phyloP scores from a whole-genome alignment of 164 flowering plant genomes.

The Dillenia turbinata region DNA sequence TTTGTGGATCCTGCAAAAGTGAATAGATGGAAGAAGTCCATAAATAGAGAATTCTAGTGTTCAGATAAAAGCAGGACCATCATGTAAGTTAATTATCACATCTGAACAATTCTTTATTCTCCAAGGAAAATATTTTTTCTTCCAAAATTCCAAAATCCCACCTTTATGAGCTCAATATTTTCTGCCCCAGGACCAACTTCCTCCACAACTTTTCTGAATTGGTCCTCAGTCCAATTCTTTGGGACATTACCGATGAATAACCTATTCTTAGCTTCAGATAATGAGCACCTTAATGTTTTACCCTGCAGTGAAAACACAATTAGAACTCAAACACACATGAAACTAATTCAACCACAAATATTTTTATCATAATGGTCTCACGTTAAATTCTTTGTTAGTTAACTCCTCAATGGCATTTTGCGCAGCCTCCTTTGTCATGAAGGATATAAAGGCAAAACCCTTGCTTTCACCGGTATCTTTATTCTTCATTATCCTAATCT shows the following conservation, averaged over 20 bases:
- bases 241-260: slow-evolving; percentile 97
- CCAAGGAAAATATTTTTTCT: neutral
- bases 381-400: slow-evolving; percentile 79
- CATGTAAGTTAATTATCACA: neutral
- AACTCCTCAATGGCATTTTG: slow-evolving; percentile 83
- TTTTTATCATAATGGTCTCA: slow-evolving; percentile 14
- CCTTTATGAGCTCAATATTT: slow-evolving; percentile 88
- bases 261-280: slow-evolving; percentile 83
- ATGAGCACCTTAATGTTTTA: slow-evolving; percentile 76
- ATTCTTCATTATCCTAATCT: slow-evolving; percentile 78
- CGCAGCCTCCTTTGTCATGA: slow-evolving; percentile 66
- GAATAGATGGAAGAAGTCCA: slow-evolving; percentile 6
- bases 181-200: slow-evolving; percentile 89
- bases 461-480: slow-evolving; percentile 81
- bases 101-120: neutral
- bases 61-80: too few relatives aligned
- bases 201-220: slow-evolving; percentile 64
- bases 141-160: slow-evolving; percentile 14
- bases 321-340: neutral
- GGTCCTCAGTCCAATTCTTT: slow-evolving; percentile 80
- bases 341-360: neutral
- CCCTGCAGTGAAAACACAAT: slow-evolving; percentile 50
- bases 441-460: slow-evolving; percentile 88
- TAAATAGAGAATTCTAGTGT: neutral
- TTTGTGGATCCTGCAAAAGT: slow-evolving; percentile 78